These are phyloP conservation scores for Jamesozyma gamospora DNA, from an alignment of 805 yeast species.

Conservation along the genomic window DNA sequence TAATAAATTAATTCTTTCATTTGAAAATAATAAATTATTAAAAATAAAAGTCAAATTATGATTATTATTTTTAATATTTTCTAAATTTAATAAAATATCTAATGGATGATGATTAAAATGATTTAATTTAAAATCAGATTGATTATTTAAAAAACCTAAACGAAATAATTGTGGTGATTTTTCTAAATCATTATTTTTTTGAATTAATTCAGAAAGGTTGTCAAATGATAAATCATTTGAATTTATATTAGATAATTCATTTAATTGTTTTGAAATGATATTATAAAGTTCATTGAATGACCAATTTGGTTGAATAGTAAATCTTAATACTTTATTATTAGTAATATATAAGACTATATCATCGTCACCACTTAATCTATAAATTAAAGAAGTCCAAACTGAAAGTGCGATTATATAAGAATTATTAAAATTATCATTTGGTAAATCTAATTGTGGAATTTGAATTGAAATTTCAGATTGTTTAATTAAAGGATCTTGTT, in stretches of 20 bases:
- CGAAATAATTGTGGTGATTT: slow-evolving; percentile 55
- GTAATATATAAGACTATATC: slow-evolving; percentile 67
- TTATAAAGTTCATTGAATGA: slow-evolving; percentile 45
- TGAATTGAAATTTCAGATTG: slow-evolving; percentile 37
- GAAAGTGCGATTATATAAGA: slow-evolving; percentile 50
- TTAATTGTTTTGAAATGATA: slow-evolving; percentile 33
- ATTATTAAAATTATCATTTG: slow-evolving; percentile 12
- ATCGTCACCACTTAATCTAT: slow-evolving; percentile 86
- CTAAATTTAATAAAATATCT: slow-evolving; percentile 35
- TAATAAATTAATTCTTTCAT: slow-evolving; percentile 56
- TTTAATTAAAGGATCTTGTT: slow-evolving; percentile 56
- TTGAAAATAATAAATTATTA: slow-evolving; percentile 66
- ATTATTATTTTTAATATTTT: slow-evolving; percentile 5
- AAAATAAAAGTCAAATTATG: slow-evolving; percentile 32
- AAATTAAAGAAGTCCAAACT: slow-evolving; percentile 58
- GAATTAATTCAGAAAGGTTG: slow-evolving; percentile 45
- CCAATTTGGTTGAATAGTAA: slow-evolving; percentile 44
- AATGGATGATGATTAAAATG: slow-evolving; percentile 32
- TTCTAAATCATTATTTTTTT: slow-evolving; percentile 41
- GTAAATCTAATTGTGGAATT: slow-evolving; percentile 24
- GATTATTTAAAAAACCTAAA: slow-evolving; percentile 31
- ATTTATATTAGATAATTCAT: slow-evolving; percentile 9
- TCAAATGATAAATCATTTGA: slow-evolving; percentile 37
- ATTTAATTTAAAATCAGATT: slow-evolving; percentile 30
- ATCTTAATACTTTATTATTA: slow-evolving; percentile 44